Evolutionary conservation across 2,329 filamentous ascomycete species (phyloP), one percentile per base, ranked within the genome.

Genomic region (Apiospora kogelbergensis): DNA sequence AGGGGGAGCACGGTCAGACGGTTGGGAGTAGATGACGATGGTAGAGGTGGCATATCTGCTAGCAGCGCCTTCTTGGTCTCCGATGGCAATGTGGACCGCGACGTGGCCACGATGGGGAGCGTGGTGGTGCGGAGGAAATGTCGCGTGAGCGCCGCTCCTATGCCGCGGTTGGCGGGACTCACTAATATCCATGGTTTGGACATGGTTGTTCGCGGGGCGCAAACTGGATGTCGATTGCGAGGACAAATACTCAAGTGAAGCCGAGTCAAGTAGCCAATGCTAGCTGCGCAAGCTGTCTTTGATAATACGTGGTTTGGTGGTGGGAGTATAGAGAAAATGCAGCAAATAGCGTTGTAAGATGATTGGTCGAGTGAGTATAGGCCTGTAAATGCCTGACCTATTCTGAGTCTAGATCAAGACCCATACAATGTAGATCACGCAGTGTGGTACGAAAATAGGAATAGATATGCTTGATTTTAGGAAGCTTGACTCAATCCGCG

Each of bases 161-260:
- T 84, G 72, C 85, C 85, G 33, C 85, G 79, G 73, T 79, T 83
- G 22, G 84, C 81, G 0, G 85, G 83, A 53, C 79, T 83, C 70
- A 86, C 72, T 71, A 87, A 77, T 72, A 85, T 82, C 85, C 85
- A 87, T 24, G 85, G 85, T 44, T 80, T 80, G 45, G 83, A 83
- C 81, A 84, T 84, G 26, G 22, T 13, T 63, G 30, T 5, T 37
- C 33, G 4, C 57, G 15, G 10, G 11, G 11, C 41, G 11, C 6
- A 22, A 4, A 6, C 63, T 42, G 10, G 60, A 10, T 57, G 6
- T 6, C 17, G 26, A n/a, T 20, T 15, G 53, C 24, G 17, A 30
- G 15, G 48, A 20, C 30, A 9, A n/a, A 9, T 26, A 15, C 48
- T n/a, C 17, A 33, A 33, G 44, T 30, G 24, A 57, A 30, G 45